phyloP scores from a whole-genome alignment of 2,329 filamentous ascomycete species.

The Sporothrix humicola region DNA sequence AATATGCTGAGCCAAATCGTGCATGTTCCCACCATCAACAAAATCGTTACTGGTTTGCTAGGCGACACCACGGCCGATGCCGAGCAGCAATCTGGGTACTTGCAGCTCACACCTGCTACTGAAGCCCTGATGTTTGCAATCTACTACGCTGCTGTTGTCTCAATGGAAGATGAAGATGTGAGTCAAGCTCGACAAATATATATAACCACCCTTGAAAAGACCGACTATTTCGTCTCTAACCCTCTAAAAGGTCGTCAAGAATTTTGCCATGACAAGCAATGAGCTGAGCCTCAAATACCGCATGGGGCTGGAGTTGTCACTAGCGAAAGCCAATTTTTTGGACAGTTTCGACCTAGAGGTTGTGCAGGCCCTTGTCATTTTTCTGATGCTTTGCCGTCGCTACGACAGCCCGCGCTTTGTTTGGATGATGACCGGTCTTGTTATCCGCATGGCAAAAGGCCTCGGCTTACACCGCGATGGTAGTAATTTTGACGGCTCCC shows the following conservation, averaged over 20 bases:
- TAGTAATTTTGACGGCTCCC: constrained; percentile 49
- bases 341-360: constrained; percentile 62
- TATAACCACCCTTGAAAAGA: no score
- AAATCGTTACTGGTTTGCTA: constrained; percentile 44
- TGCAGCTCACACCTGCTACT: constrained; percentile 49
- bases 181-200: constrained; percentile 37
- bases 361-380: constrained; percentile 64
- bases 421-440: constrained; percentile 65
- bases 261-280: constrained; percentile 53
- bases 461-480: constrained; percentile 66
- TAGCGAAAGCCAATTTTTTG: constrained; percentile 64
- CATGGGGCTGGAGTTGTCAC: constrained; percentile 61
- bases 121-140: constrained; percentile 63
- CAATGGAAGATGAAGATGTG: constrained; percentile 64
- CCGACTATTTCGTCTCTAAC: no score
- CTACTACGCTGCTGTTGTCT: constrained; percentile 61
- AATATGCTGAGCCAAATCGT: constrained; percentile 53
- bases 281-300: constrained; percentile 56
- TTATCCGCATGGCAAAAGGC: constrained; percentile 63
- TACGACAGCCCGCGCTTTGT: constrained; percentile 59
- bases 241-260: constrained; percentile 40
- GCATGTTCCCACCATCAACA: constrained; percentile 53
- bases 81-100: constrained; percentile 17
- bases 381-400: constrained; percentile 56
- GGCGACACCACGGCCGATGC: constrained; percentile 27